Percentiles rank a stretch among this genome's conserved stretches.
These are phyloP conservation scores for Binderoboletus segoi DNA, from an alignment of 1,284 basidiomycete genomes.

Conservation along the genomic window DNA sequence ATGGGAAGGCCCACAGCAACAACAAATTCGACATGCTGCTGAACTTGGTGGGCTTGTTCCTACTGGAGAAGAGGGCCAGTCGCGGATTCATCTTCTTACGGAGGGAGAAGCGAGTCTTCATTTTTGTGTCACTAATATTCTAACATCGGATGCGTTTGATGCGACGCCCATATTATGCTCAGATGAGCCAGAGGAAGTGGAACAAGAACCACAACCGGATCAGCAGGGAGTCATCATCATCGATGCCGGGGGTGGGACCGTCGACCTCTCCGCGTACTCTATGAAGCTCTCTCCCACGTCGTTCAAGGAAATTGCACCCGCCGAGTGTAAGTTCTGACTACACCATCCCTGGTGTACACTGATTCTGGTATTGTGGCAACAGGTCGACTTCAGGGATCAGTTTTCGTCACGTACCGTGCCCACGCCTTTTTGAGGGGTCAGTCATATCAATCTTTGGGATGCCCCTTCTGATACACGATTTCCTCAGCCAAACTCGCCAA, in stretches of 20 bases:
- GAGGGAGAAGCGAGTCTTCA: slow-evolving; percentile 53
- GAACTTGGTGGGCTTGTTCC: slow-evolving; percentile 35
- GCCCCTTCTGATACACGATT: slow-evolving; percentile 22
- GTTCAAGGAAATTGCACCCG: slow-evolving; percentile 39
- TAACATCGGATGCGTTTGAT: slow-evolving; percentile 34
- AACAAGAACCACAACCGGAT: slow-evolving; percentile 6
- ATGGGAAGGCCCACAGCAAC: slow-evolving; percentile 44
- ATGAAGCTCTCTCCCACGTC: slow-evolving; percentile 20
- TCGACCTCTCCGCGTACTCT: slow-evolving; percentile 53
- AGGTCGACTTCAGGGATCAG: slow-evolving; percentile 37
- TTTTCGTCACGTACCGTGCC: slow-evolving; percentile 46
- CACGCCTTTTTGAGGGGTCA: slow-evolving; percentile 40
- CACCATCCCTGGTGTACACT: no score
- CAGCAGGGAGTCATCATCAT: slow-evolving; percentile 49
- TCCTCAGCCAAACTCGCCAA: slow-evolving; percentile 34
- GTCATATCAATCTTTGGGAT: slow-evolving; percentile 15
- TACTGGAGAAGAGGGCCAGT: slow-evolving; percentile 25
- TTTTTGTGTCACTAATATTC: slow-evolving; percentile 43
- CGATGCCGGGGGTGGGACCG: slow-evolving; percentile 57
- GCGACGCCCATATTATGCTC: slow-evolving; percentile 24
- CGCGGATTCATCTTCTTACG: slow-evolving; percentile 46
- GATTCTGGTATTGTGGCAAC: neutral
- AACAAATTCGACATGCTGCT: slow-evolving; percentile 39
- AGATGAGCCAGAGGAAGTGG: slow-evolving; percentile 6
- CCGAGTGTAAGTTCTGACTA: slow-evolving; percentile 38